A percentile compares a stretch with the other conserved stretches of the same genome.
phyloP scores from a whole-genome alignment of 1,284 basidiomycete species.

The Hymenochaete sp. region DNA sequence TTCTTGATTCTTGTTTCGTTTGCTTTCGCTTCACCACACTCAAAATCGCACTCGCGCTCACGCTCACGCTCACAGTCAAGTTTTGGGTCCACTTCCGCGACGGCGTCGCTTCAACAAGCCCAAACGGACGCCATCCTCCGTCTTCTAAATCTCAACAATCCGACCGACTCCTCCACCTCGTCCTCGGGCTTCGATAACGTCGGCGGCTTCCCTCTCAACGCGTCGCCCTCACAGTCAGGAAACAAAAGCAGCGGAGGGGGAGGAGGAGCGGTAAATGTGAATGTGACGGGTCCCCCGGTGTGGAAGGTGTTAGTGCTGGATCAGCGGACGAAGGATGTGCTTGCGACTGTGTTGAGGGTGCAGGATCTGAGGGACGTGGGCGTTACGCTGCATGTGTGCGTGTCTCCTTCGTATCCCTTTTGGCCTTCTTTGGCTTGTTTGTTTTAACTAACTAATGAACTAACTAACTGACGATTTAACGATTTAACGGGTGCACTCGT shows the following conservation, averaged over 20 bases:
- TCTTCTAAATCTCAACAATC: slow-evolving; percentile 53
- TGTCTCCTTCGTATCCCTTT: no score
- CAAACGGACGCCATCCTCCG: slow-evolving; percentile 68
- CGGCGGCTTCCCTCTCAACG: slow-evolving; percentile 26
- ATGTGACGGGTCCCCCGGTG: slow-evolving; percentile 62
- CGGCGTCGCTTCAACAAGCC: slow-evolving; percentile 51
- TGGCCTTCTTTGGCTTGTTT: no score
- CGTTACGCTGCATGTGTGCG: slow-evolving; percentile 93
- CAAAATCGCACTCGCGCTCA: neutral
- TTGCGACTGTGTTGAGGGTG: slow-evolving; percentile 91
- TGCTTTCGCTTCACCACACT: neutral
- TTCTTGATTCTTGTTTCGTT: neutral
- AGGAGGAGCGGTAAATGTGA: slow-evolving; percentile 38
- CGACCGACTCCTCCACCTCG: slow-evolving; percentile 30
- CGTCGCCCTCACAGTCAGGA: slow-evolving; percentile 24
- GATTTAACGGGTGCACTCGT: no score
- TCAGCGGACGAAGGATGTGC: slow-evolving; percentile 90
- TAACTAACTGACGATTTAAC: no score
- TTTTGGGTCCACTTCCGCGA: neutral
- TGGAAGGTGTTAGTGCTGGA: slow-evolving; percentile 98
- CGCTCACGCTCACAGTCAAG: neutral
- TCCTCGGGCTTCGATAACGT: no score
- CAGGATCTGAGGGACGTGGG: slow-evolving; percentile 95
- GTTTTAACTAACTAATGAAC: no score
- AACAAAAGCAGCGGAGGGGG: slow-evolving; percentile 35